Conservation (phyloP, 2,329 filamentous ascomycete species). For the Microdochium trichocladiopsis region DNA sequence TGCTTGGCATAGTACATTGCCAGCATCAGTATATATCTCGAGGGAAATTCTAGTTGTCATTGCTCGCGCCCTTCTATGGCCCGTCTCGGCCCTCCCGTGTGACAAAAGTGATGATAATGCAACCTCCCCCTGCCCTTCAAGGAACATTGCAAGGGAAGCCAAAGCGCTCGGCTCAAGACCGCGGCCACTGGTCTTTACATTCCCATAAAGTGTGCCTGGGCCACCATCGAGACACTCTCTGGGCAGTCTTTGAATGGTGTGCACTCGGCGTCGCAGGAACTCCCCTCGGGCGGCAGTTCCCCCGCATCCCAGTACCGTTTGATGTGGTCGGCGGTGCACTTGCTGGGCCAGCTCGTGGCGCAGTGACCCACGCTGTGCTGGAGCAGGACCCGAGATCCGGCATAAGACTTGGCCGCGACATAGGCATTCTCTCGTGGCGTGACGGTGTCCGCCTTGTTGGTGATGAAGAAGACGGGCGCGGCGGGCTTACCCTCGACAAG, state of each 20-base stretch:
- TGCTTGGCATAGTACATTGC: no score
- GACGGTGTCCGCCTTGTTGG: conserved; percentile 35
- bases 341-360: conserved; percentile 1
- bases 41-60: no score
- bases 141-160: no score
- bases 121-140: no score
- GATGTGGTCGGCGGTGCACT: conserved; percentile 5
- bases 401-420: conserved; percentile 9
- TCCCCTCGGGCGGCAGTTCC: conserved; percentile 6
- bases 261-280: conserved; percentile 9
- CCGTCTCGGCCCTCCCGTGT: no score
- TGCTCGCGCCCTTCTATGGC: no score
- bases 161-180: neutral
- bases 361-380: conserved; percentile 13
- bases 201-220: neutral
- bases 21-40: no score
- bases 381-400: conserved; percentile 8
- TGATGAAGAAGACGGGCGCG: conserved; percentile 35
- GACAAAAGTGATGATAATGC: no score
- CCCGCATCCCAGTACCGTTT: conserved; percentile 6
- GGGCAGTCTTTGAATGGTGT: conserved; percentile 12
- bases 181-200: no score
- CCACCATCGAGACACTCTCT: neutral
- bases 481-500: conserved; percentile 24
- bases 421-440: conserved; percentile 32